A percentile compares a stretch with the other conserved stretches of the same genome.
phyloP scores from a whole-genome alignment of 306 rosid species.

The Citrullus amarus region DNA sequence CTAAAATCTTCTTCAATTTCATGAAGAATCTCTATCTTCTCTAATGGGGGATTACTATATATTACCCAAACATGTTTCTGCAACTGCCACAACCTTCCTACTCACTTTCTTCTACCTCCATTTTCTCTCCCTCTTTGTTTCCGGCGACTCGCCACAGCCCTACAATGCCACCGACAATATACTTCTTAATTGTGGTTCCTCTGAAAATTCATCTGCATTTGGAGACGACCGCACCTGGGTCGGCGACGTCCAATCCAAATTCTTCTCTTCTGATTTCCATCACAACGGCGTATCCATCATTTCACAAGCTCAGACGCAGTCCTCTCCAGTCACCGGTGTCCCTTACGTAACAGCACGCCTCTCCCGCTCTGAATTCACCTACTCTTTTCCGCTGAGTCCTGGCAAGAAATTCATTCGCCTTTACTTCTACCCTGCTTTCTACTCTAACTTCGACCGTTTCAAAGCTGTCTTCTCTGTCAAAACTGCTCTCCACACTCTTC shows the following conservation, averaged over 20 bases:
- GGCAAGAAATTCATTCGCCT: conserved; percentile 13
- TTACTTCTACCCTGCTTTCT: neutral
- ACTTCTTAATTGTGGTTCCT: conserved; percentile 8
- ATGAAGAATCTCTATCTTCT: neutral
- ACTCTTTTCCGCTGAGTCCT: neutral
- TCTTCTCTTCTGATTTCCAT: neutral
- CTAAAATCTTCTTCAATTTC: neutral
- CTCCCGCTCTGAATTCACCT: conserved; percentile 2
- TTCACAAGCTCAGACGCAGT: neutral
- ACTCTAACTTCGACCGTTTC: neutral
- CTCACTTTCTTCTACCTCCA: neutral
- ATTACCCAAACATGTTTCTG: neutral
- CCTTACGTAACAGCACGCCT: conserved; percentile 4
- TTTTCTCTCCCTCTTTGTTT: neutral
- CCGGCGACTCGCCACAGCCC: neutral
- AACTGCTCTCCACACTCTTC: neutral
- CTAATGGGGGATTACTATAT: neutral
- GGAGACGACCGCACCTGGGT: conserved; percentile 3
- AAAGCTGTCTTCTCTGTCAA: conserved; percentile 9
- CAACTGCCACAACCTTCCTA: neutral
- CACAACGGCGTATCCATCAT: neutral
- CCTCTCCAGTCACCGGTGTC: neutral
- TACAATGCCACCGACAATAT: neutral
- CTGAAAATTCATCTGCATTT: neutral
- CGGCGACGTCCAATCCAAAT: neutral